Evolutionary conservation across 306 rosid species (phyloP).

Genomic region (Crotalaria pallida): DNA sequence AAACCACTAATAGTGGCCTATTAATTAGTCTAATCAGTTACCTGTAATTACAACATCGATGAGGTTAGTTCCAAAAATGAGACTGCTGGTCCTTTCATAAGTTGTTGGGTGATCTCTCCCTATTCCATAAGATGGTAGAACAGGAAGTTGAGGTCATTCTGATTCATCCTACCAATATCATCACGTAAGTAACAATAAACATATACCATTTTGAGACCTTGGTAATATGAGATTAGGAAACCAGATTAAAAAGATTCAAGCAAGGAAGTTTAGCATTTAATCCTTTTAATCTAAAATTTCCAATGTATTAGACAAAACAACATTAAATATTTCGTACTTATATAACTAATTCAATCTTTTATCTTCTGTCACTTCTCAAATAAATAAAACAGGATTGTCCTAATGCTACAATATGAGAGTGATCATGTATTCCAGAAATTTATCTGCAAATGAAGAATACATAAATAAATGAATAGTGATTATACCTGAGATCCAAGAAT

Average conservation of each 20-base stretch:
- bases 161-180: conserved; percentile 38
- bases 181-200: not conserved
- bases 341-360: no score
- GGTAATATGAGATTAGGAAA: not conserved
- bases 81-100: conserved; percentile 43
- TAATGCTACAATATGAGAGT: not conserved
- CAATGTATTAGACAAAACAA: no score
- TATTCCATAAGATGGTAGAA: conserved; percentile 56
- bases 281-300: no score
- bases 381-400: no score
- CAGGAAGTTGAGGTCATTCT: conserved; percentile 41
- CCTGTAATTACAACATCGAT: conserved; percentile 65
- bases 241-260: not conserved
- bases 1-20: not conserved
- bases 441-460: not conserved
- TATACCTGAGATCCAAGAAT: conserved; percentile 35
- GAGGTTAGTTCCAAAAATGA: conserved; percentile 61
- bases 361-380: no score
- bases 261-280: no score
- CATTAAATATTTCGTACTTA: no score
- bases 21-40: not conserved
- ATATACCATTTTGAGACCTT: not conserved
- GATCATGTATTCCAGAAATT: no score
- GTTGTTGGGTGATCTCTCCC: conserved; percentile 56
- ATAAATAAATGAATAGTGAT: not conserved